Conservation (phyloP, 2,329 filamentous ascomycete genomes). For the Ambrosiella xylebori region DNA sequence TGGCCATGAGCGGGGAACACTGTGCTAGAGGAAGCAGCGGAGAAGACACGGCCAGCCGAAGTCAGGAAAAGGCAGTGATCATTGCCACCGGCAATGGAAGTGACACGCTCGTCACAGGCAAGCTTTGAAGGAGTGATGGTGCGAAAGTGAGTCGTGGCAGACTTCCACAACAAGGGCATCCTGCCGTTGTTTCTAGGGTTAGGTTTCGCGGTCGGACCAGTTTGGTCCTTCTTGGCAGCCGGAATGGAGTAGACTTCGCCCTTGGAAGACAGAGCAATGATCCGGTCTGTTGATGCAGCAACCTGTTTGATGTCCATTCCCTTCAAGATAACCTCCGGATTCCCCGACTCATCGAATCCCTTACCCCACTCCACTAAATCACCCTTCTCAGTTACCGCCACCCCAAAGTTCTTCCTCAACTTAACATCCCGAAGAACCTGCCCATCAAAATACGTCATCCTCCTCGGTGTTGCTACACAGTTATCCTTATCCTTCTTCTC, state of each 20-base stretch:
- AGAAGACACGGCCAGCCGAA: constrained; percentile 69
- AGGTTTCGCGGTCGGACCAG: constrained; percentile 29
- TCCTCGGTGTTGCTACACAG: constrained; percentile 61
- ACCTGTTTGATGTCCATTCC: constrained; percentile 70
- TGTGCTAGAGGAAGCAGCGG: constrained; percentile 63
- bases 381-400: constrained; percentile 71
- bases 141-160: constrained; percentile 43
- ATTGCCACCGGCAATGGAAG: constrained; percentile 56
- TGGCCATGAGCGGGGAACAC: constrained; percentile 71
- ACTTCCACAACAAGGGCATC: constrained; percentile 51
- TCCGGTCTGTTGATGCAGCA: constrained; percentile 62
- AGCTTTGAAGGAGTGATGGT: constrained; percentile 48
- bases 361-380: constrained; percentile 85
- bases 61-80: constrained; percentile 82
- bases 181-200: constrained; percentile 28
- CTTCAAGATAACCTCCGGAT: constrained; percentile 53
- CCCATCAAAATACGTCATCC: constrained; percentile 69
- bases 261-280: constrained; percentile 58
- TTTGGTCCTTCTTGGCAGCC: constrained; percentile 51
- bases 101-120: constrained; percentile 53
- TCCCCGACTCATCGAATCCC: constrained; percentile 48
- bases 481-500: constrained; percentile 35
- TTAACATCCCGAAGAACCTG: constrained; percentile 75
- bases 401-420: constrained; percentile 65
- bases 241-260: constrained; percentile 78